Base-by-base conservation (phyloP, 139 green algal species). In the Medakamo hakoo region DNA sequence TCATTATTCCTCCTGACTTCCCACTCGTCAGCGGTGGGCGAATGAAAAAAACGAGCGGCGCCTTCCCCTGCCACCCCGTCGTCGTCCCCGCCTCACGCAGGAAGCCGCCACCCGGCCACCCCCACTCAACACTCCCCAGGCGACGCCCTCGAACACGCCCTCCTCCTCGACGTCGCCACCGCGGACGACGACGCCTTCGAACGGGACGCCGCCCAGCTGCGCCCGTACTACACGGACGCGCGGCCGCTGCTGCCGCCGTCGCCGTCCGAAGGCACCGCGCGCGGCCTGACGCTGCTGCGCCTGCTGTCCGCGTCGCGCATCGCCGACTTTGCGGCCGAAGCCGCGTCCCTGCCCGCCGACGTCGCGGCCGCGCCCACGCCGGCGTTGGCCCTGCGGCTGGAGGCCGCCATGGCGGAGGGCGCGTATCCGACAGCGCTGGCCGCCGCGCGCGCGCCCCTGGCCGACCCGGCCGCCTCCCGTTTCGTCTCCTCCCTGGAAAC, bases 391-490 rank as follows among this genome's bases (percentile, higher is more conserved):
- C 73, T 90, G 21, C 76, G 94, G 70, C 70, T 98, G 62, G 92
- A 98, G 79, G 81, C 93, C 72, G 89, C 78, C 68, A 81, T 97
- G 22, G 97, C 97, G 90, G 89, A 97, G 76, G 92, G 92, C 14
- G 80, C 92, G 1, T 98, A 95, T 77, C 87, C 90, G 71, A 95
- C 95, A 76, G 87, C 95, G 27, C 62, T 87, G 59, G 66, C 40
- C 9, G 40, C 32, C 21, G 48, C 63, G 1, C 64, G 74, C 24
- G 57, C 23, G 49, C 31, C 27, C 26, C 27, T 64, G 22, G 67
- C 72, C 24, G 60, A 70, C 30, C 57, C 49, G 58, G 49, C 61
- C 4, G 40, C 40, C 9, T 9, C 40, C 9, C 40, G 9, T 9
- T 52, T 52, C 9, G 9, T 52, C 16, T 4, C 4, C 19, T 48